A percentile compares a stretch with the other conserved stretches of the same genome.
These are phyloP conservation scores for Rhodotorula sp. DNA, from an alignment of 1,284 basidiomycete species.

Conservation along the genomic window DNA sequence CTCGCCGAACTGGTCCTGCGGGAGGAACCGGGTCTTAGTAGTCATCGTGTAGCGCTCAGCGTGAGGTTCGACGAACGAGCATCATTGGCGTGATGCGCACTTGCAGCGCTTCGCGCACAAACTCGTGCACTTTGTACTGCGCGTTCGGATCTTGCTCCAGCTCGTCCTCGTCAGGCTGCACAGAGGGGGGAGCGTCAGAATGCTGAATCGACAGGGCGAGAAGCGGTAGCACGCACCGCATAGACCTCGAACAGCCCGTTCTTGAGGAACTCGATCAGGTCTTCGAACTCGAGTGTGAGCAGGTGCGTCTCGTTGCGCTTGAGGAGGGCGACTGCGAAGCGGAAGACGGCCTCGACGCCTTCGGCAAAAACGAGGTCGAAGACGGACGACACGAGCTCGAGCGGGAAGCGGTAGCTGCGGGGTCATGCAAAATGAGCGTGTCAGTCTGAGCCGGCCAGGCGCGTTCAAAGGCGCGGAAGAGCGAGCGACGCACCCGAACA, in stretches of 20 bases:
- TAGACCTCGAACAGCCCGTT: constrained; percentile 79
- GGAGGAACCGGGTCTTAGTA: not conserved
- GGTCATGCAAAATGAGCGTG: not conserved
- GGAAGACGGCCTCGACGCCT: constrained; percentile 94
- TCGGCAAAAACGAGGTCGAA: constrained; percentile 93
- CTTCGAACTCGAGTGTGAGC: constrained; percentile 80
- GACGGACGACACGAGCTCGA: constrained; percentile 91
- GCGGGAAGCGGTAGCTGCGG: constrained; percentile 67
- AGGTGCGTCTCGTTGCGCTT: constrained; percentile 82
- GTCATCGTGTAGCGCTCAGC: not conserved
- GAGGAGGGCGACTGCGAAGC: constrained; percentile 85
- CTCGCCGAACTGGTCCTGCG: constrained; percentile 70
- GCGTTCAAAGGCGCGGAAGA: constrained; percentile 19
- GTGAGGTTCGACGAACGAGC: constrained; percentile 40
- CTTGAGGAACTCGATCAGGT: constrained; percentile 79
- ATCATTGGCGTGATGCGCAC: constrained; percentile 61
- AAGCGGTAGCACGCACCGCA: constrained; percentile 49
- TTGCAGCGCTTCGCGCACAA: constrained; percentile 79
- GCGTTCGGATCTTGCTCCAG: constrained; percentile 44
- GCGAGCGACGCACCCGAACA: constrained; percentile 70
- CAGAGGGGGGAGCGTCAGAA: too few species aligned
- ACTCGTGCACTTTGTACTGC: constrained; percentile 70
- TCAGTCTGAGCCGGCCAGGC: too few species aligned
- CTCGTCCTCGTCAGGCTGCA: constrained; percentile 45
- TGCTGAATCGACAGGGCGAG: too few species aligned